Conservation (phyloP, 2,329 filamentous ascomycete genomes). For the Colletotrichum chrysophilum region DNA sequence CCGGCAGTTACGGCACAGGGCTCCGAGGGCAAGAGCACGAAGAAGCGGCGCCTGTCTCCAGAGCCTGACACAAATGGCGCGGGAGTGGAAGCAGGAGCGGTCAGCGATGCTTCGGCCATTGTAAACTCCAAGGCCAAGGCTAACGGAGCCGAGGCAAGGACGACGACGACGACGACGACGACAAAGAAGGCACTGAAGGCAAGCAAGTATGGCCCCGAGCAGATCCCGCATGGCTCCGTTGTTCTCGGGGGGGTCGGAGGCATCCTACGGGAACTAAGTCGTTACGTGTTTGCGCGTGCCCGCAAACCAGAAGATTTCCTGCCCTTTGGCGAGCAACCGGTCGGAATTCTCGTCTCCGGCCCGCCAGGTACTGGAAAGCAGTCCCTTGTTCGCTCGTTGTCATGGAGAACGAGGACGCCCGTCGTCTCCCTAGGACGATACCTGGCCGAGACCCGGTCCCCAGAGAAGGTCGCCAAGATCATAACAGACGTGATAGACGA, state of each 20-base stretch:
- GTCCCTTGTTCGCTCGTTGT: constrained; percentile 76
- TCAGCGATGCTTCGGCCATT: constrained; percentile 15
- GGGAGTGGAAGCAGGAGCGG: background rate
- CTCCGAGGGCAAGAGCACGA: constrained; percentile 26
- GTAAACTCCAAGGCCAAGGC: background rate
- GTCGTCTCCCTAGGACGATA: constrained; percentile 63
- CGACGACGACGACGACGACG: background rate
- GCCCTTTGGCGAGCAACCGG: constrained; percentile 41
- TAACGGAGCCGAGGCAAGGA: background rate
- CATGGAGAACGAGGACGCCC: constrained; percentile 73
- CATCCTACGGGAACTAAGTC: background rate
- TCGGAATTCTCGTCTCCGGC: constrained; percentile 78
- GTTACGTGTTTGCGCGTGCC: constrained; percentile 6
- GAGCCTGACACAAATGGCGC: constrained; percentile 21
- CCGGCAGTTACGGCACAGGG: constrained; percentile 11
- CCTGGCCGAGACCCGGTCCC: constrained; percentile 33
- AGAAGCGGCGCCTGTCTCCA: constrained; percentile 22
- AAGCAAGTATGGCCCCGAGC: constrained; percentile 20
- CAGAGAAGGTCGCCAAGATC: constrained; percentile 43
- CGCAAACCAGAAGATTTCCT: constrained; percentile 3
- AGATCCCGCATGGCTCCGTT: constrained; percentile 15
- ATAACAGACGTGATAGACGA: constrained; percentile 65
- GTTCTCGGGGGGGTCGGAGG: constrained; percentile 9
- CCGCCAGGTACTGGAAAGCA: constrained; percentile 84
- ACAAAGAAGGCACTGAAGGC: constrained; percentile 15